Percentiles rank a stretch among this genome's conserved stretches.
phyloP scores from a whole-genome alignment of 2,329 filamentous ascomycete species.

The Rhinocladiella similis region DNA sequence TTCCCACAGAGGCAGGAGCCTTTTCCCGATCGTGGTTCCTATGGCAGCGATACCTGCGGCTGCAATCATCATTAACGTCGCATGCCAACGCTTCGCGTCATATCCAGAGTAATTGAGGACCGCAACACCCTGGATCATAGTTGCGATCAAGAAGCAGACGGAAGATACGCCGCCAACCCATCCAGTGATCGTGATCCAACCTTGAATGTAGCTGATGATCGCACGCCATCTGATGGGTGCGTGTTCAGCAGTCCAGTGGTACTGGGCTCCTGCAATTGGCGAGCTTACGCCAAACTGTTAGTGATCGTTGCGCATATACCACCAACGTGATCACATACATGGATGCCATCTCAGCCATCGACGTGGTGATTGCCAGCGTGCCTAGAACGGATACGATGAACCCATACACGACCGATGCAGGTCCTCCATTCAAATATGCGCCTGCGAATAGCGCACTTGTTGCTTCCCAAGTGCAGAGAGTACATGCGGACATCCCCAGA shows the following conservation, averaged over 20 bases:
- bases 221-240: conserved; percentile 19
- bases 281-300: conserved; percentile 27
- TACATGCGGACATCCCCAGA: conserved; percentile 18
- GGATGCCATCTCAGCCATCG: conserved; percentile 43
- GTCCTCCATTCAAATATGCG: conserved; percentile 26
- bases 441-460: conserved; percentile 25
- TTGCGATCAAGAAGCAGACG: conserved; percentile 35
- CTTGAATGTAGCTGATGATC: conserved; percentile 27
- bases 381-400: conserved; percentile 32
- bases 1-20: conserved; percentile 34
- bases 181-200: conserved; percentile 39
- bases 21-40: conserved; percentile 32
- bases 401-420: conserved; percentile 27
- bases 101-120: conserved; percentile 41
- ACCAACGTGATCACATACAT: conserved; percentile 31
- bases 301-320: not conserved
- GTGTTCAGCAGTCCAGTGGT: conserved; percentile 43
- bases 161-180: conserved; percentile 40
- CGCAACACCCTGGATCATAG: conserved; percentile 38
- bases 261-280: conserved; percentile 42
- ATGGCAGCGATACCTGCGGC: conserved; percentile 37
- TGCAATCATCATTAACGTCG: conserved; percentile 40
- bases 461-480: conserved; percentile 32
- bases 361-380: conserved; percentile 39
- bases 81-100: conserved; percentile 40